These are phyloP conservation scores for Lodderomyces elongisporus DNA, from an alignment of 1,139 yeast species.

Conservation along the genomic window DNA sequence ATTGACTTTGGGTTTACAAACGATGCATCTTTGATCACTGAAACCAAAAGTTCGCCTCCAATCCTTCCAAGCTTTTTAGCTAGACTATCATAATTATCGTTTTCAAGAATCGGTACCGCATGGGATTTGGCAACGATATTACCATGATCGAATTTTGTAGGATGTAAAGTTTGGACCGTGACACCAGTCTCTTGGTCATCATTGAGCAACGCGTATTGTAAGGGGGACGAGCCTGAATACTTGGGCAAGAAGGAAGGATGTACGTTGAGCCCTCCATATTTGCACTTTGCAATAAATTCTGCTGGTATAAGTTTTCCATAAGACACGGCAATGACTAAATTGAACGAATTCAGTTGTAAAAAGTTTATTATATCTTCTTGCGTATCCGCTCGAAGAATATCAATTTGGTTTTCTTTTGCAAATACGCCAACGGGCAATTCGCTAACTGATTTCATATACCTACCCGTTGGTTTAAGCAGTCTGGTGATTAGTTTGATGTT, in stretches of 20 bases:
- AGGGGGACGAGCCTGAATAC: conserved; percentile 86
- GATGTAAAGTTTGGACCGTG: conserved; percentile 85
- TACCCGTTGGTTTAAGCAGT: conserved; percentile 65
- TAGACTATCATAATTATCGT: conserved; percentile 43
- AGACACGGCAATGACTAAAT: conserved; percentile 82
- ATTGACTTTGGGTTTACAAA: conserved; percentile 14
- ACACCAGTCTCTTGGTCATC: conserved; percentile 70
- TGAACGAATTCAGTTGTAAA: conserved; percentile 27
- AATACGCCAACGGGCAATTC: conserved; percentile 55
- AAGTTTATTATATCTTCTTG: conserved; percentile 44
- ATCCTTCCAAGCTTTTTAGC: conserved; percentile 44
- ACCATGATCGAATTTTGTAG: conserved; percentile 81
- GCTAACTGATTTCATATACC: conserved; percentile 43
- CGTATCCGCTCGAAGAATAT: conserved; percentile 56
- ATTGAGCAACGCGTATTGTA: conserved; percentile 72
- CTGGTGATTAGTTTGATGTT: conserved; percentile 55
- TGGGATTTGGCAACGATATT: conserved; percentile 57
- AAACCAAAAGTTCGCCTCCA: conserved; percentile 57
- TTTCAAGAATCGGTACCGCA: conserved; percentile 28
- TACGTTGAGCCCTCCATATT: conserved; percentile 75
- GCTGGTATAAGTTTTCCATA: conserved; percentile 78
- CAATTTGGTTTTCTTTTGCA: conserved; percentile 30
- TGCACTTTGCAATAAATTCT: conserved; percentile 41
- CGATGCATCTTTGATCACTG: conserved; percentile 34
- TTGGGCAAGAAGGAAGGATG: conserved; percentile 88